Percentiles rank a stretch among this genome's conserved stretches.
These are phyloP conservation scores for Exophiala phaeomuriformis DNA, from an alignment of 2,329 filamentous ascomycete species.

Conservation along the genomic window DNA sequence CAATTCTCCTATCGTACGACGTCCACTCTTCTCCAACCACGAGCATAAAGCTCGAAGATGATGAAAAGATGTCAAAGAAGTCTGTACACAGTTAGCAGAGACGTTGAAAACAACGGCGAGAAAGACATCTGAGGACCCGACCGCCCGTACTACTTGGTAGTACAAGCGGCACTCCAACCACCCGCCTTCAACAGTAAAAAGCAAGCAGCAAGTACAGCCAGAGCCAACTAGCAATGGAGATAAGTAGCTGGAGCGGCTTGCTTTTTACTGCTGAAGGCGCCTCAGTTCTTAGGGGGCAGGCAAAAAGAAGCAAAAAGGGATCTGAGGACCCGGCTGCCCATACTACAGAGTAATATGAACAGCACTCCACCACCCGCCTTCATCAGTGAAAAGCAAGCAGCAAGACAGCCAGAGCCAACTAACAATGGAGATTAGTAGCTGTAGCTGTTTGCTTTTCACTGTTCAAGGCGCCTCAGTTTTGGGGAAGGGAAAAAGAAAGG, in stretches of 20 bases:
- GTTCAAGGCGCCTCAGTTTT: background rate
- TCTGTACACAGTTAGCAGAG: constrained; percentile 3
- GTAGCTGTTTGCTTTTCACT: background rate
- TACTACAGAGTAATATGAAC: background rate
- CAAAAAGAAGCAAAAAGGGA: background rate
- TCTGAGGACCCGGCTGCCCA: constrained; percentile 5
- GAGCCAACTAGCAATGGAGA: constrained; percentile 11
- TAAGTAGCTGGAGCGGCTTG: constrained; percentile 1
- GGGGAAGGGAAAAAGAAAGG: background rate
- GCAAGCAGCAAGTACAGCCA: background rate
- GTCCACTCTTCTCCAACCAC: constrained; percentile 17
- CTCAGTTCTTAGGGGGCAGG: background rate
- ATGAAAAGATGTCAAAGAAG: constrained; percentile 15
- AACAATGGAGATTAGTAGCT: constrained; percentile 11
- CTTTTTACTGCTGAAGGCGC: background rate
- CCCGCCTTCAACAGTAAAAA: background rate
- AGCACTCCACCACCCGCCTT: constrained; percentile 2
- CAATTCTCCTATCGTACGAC: background rate
- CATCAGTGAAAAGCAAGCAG: background rate
- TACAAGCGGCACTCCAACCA: background rate
- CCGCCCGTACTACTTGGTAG: background rate
- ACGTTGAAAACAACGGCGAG: background rate
- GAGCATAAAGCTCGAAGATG: constrained; percentile 19
- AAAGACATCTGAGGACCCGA: background rate
- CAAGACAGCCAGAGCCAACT: constrained; percentile 3